Conservation (phyloP, 1,139 yeast genomes). For the Arxiozyma telluris region DNA sequence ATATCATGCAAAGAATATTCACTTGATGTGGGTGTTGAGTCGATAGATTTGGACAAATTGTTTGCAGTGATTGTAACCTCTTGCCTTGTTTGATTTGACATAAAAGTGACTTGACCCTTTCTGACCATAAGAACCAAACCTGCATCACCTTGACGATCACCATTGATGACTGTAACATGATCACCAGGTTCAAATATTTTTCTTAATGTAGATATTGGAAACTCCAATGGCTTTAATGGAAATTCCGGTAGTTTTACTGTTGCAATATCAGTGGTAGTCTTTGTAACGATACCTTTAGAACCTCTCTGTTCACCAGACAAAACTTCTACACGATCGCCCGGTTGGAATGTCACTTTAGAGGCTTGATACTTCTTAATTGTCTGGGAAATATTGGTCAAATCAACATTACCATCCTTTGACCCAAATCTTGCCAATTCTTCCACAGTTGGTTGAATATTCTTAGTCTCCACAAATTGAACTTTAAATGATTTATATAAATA, state of each 20-base stretch:
- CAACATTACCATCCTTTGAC: constrained; percentile 70
- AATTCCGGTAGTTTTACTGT: constrained; percentile 41
- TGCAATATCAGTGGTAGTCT: constrained; percentile 37
- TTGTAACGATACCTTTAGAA: constrained; percentile 69
- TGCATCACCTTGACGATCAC: constrained; percentile 86
- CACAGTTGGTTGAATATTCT: constrained; percentile 76
- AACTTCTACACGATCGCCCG: constrained; percentile 90
- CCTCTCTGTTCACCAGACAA: constrained; percentile 91
- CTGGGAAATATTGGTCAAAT: constrained; percentile 76
- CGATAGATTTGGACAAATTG: constrained; percentile 71
- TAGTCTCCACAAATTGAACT: constrained; percentile 70
- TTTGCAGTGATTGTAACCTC: constrained; percentile 91
- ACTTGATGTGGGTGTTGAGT: constrained; percentile 57
- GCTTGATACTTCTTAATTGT: constrained; percentile 60
- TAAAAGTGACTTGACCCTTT: constrained; percentile 78
- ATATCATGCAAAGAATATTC: constrained; percentile 81
- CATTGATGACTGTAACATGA: constrained; percentile 87
- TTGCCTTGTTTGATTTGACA: constrained; percentile 79
- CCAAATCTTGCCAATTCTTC: constrained; percentile 81
- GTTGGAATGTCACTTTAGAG: constrained; percentile 60
- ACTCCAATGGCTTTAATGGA: constrained; percentile 45
- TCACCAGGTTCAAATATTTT: constrained; percentile 88
- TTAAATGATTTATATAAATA: constrained; percentile 80
- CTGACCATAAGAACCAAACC: constrained; percentile 82
- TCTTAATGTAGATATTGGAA: constrained; percentile 73